Base-by-base conservation (phyloP, 805 yeast genomes). In the Candida pini region DNA sequence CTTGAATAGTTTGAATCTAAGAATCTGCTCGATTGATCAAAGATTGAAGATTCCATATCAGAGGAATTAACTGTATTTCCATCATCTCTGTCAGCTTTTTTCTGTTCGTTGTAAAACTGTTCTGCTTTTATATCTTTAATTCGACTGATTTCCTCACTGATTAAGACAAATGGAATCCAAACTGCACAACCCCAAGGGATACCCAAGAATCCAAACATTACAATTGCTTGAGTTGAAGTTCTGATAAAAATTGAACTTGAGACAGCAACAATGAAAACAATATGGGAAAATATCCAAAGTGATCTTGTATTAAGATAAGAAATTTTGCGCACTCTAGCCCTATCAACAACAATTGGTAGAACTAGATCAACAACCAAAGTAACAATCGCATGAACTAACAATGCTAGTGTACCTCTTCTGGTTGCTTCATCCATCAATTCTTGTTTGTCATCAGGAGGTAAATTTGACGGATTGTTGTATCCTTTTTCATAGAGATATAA, bases 81-180 rank as follows among this genome's bases (percentile, higher is more conserved):
- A 12, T 18, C 33, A 13, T 34, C 35, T 2, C 30, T 28, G 12
- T 15, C 29, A 15, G 18, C 5, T 23, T 41, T 43, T 16, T 35
- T 33, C 18, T 43, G 52, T 24, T 41, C 34, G 23, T 45, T 42
- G 25, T 28, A 44, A 13, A 54, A 49, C 34, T 54, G 51, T 14
- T 51, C 38, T 0, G 66, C 56, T 38, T 69, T 70, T 19, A 68
- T 60, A 43, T 68, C 74, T 40, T 69, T 71, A 20, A 73, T 69
- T 34, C 77, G 54, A 20, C 76, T 62, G 13, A 73, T 62, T 41
- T 74, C 80, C 45, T 74, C 78, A 22, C 80, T 71, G 9, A 78
- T 74, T 25, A 78, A 47, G 1, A 76, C 76, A 52, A 76, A 78
- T 6, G 84, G 84, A 3, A 78, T 76, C 84, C 84, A 78, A 13